Percentiles rank a stretch among this genome's conserved stretches.
Evolutionary conservation across 345 rosid species (phyloP).

Genomic region (Orychophragmus violaceus): DNA sequence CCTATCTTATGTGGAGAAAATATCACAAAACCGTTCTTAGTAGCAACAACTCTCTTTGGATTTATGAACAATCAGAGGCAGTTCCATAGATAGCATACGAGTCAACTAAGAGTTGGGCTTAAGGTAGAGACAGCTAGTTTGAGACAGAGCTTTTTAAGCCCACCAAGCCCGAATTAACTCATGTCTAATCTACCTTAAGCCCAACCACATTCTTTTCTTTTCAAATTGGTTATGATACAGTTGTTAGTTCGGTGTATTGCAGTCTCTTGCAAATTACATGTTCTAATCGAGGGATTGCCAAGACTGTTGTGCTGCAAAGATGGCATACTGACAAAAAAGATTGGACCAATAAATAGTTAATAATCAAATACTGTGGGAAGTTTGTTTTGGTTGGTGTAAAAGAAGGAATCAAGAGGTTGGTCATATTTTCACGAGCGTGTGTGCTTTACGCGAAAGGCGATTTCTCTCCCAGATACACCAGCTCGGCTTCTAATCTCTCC

Average conservation of each 20-base stretch:
- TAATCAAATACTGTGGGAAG: background rate
- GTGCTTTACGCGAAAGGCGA: too few relatives aligned
- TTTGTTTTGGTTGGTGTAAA: slow-evolving; percentile 3
- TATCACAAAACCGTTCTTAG: background rate
- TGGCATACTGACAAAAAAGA: background rate
- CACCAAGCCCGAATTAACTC: background rate
- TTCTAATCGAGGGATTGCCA: too few relatives aligned
- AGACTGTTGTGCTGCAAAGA: too few relatives aligned
- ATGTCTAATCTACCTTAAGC: too few relatives aligned
- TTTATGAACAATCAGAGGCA: background rate
- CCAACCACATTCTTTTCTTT: too few relatives aligned
- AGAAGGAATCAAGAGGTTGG: slow-evolving; percentile 24
- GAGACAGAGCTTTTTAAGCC: background rate
- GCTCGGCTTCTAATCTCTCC: too few relatives aligned
- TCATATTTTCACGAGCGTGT: too few relatives aligned
- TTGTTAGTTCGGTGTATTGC: too few relatives aligned
- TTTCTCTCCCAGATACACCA: too few relatives aligned
- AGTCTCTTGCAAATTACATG: too few relatives aligned
- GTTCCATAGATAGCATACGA: background rate
- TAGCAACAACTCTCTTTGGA: too few relatives aligned
- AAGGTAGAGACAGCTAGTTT: background rate
- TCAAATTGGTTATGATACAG: too few relatives aligned
- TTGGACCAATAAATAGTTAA: background rate
- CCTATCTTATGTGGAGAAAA: background rate
- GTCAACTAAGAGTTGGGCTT: background rate